Evolutionary conservation across 768 basidiomycete species (phyloP), one percentile per base, ranked within the genome.

Genomic region (Lactarius quietus): DNA sequence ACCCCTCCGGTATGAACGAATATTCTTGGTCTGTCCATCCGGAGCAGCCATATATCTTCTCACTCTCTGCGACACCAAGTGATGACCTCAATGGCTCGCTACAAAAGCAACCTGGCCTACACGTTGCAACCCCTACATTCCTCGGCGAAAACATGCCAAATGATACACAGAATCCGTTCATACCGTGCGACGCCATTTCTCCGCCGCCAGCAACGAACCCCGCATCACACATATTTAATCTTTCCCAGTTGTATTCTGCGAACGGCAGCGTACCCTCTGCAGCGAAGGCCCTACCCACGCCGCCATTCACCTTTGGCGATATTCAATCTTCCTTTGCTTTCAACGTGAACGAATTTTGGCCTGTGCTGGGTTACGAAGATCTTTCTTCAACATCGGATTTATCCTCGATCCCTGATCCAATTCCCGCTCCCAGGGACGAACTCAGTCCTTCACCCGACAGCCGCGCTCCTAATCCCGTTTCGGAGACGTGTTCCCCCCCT

Each of bases 291-390:
- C 23, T 26, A 48, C 26, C 36, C 18, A 20, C 45, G 26, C 48
- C 29, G 15, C 64, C 48, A 51, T 43, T 61, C 28, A 29, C 41
- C 64, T 65, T 61, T n/a, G 60, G 31, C 3, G 60, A 33, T 10
- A 20, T 20, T n/a, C 64, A 57, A 28, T 52, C 60, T n/a, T 31
- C 55, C 23, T 61, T 57, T 51, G n/a, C 54, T 8, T 52, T 65
- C 18, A 31, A 57, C 55, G 20, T 35, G 0, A 55, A 41, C 28
- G 26, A 29, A 38, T 28, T 39, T 39, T 61, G 48, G 55, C 60
- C 38, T 12, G n/a, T 36, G 6, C 18, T 26, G 10, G 55, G 8
- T 35, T 26, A 52, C 54, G 54, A 39, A 51, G 56, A 57, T 17
- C 29, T 33, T 12, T 14, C 14, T 18, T 29, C 36, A 7, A 31